Evolutionary conservation across 257 asterid genomes (phyloP), one percentile per base, ranked within the genome.

Genomic region (Solanum commersonii): DNA sequence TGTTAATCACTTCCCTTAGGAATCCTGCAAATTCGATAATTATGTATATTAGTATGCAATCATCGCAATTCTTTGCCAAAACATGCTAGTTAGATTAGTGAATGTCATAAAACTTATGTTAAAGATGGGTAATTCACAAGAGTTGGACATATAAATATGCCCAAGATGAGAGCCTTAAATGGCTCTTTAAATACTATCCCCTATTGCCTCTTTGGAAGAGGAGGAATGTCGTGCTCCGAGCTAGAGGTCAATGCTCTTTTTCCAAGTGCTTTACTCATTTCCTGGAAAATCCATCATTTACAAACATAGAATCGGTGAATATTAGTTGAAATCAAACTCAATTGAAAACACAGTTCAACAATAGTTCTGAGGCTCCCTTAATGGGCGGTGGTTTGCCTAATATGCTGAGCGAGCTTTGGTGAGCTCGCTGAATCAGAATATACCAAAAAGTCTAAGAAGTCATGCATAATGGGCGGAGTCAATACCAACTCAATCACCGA

Each of bases 301-400:
- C 10, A 52, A 52, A 52, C 63, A 52, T 16, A 2, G 10, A 52
- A 52, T 52, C 0, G 4, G 63, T 52, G 63, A 52, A 52, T 52
- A 16, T 52, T 52, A 52, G 23, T 52, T 5, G 63, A 52, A 52
- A 16, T 16, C 63, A 52, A 52, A 16, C 23, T 52, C 4, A 52
- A 52, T 16, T 52, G 23, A 1, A 52, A 52, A 52, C 63, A 52
- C 8, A 52, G 63, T 16, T 52, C 63, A 52, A 6, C 9, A 52
- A 52, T 6, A 52, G 23, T 52, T 52, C 10, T 56, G n/a, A 20
- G 65, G 65, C 65, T 18, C 10, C n/a, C 65, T 1, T 6, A 56
- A 18, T 18, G 4, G 0, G 10, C 1, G 3, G 4, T 15, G 10
- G 10, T 16, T 0, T 18, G 10, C n/a, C 1, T 16, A 52, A 18